Evolutionary conservation across 1,284 basidiomycete species (phyloP).

Genomic region (Cystobasidium pallidum): DNA sequence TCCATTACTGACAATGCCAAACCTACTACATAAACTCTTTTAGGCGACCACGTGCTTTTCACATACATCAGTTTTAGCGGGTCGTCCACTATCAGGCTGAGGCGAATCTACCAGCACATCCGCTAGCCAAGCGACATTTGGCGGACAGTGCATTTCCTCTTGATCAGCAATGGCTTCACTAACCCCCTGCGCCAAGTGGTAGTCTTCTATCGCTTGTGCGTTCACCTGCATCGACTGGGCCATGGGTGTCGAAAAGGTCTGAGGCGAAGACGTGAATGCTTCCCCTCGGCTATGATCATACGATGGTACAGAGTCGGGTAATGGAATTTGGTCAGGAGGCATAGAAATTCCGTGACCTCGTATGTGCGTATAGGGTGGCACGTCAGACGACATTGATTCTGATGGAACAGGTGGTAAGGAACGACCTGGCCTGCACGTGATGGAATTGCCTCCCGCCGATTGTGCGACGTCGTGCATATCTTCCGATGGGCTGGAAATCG

Average conservation of each 20-base stretch:
- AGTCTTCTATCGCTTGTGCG: background rate
- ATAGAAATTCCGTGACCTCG: background rate
- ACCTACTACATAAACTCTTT: no score
- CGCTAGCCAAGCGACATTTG: background rate
- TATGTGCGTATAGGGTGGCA: background rate
- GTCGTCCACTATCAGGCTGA: background rate
- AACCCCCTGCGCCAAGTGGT: background rate
- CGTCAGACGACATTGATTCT: background rate
- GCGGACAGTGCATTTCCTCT: background rate
- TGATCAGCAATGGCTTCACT: background rate
- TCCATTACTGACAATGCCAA: no score
- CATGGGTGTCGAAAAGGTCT: background rate
- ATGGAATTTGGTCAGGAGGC: background rate
- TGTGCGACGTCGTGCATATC: background rate
- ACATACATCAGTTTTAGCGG: background rate
- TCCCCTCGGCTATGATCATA: background rate
- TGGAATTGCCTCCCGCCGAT: background rate
- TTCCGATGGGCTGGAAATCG: background rate
- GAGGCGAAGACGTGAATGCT: background rate
- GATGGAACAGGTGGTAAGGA: background rate
- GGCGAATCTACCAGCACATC: constrained; percentile 4
- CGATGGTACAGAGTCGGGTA: background rate
- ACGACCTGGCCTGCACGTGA: background rate
- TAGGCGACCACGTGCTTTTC: background rate
- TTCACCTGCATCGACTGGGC: background rate